Percentiles rank a stretch among this genome's conserved stretches.
Evolutionary conservation across 2,329 filamentous ascomycete genomes (phyloP).

Genomic region (Calycina herbarum): DNA sequence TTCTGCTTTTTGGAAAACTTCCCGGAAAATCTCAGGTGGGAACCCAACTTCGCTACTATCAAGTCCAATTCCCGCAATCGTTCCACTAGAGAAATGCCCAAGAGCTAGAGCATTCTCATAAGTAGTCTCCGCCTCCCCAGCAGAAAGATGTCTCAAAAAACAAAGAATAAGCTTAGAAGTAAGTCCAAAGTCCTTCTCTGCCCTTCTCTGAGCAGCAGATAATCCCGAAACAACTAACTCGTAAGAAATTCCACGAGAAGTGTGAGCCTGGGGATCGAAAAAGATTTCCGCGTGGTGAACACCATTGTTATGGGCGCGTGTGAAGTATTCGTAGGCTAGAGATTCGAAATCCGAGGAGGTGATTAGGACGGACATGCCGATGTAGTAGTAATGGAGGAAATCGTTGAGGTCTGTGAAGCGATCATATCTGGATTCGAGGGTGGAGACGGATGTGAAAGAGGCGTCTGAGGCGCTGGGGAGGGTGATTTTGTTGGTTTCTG

Average conservation of each 20-base stretch:
- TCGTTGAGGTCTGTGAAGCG: slow-evolving; percentile 71
- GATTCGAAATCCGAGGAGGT: slow-evolving; percentile 68
- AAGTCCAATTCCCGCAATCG: slow-evolving; percentile 64
- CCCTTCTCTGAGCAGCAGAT: slow-evolving; percentile 57
- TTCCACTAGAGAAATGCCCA: slow-evolving; percentile 51
- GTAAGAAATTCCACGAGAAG: slow-evolving; percentile 61
- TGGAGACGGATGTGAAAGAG: slow-evolving; percentile 60
- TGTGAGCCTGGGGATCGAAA: slow-evolving; percentile 79
- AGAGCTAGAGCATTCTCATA: slow-evolving; percentile 45
- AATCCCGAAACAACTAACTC: slow-evolving; percentile 65
- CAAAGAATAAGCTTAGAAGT: slow-evolving; percentile 69
- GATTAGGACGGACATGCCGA: slow-evolving; percentile 69
- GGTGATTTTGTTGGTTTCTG: slow-evolving; percentile 62
- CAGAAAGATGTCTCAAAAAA: slow-evolving; percentile 69
- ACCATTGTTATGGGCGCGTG: slow-evolving; percentile 60
- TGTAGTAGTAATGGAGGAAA: slow-evolving; percentile 78
- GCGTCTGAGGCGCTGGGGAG: slow-evolving; percentile 60
- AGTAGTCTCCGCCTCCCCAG: slow-evolving; percentile 52
- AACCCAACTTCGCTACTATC: slow-evolving; percentile 63
- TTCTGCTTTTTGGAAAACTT: slow-evolving; percentile 58
- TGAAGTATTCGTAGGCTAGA: slow-evolving; percentile 71
- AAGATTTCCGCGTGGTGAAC: slow-evolving; percentile 76
- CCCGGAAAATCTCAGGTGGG: slow-evolving; percentile 59
- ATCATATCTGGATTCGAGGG: slow-evolving; percentile 64
- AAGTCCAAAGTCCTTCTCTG: slow-evolving; percentile 62